Evolutionary conservation across 306 rosid species (phyloP), one percentile per base, ranked within the genome.

Genomic region (Sesbania bispinosa): DNA sequence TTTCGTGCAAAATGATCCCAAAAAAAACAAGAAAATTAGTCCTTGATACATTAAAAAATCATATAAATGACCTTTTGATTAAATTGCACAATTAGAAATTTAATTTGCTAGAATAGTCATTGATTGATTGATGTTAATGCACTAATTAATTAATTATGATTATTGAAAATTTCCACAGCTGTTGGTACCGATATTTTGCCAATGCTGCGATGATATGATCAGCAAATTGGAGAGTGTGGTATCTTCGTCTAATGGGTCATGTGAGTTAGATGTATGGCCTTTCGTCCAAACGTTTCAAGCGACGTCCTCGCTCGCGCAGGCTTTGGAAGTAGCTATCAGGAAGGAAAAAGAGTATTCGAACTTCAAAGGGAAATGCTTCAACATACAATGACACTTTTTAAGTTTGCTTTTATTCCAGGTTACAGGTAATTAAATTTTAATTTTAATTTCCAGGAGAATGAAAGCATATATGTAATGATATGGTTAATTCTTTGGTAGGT

Each of bases 261-360:
- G 79, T 58, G 83, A 79, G 51, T 57, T 79, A 30, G 83, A 79
- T 47, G 23, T 73, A 24, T 79, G 83, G 83, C 83, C 83, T 47
- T 79, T 26, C 14, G 73, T 79, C 32, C 79, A 73, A 73, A 73
- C 27, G 83, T 79, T 50, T 79, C 83, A 48, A 79, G 83, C 61
- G 83, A 79, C 16, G 79, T 79, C n/a, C 70, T 79, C 5, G 83
- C 83, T 57, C 79, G 83, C 2, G 83, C 83, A 5, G 83, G 83
- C 51, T 79, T 79, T 79, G 83, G 83, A 65, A 79, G 83, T 45
- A 79, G 83, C 70, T 79, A 2, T 13, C 50, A 55, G 14, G 83
- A 79, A 47, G 83, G 83, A 27, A 72, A 8, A 39, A 65, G 15
- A 48, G 69, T 79, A 16, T 79, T 79, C 50, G 2, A 79, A 48